Base-by-base conservation (phyloP, 805 yeast genomes). In the Metschnikowia baotianmanensis region DNA sequence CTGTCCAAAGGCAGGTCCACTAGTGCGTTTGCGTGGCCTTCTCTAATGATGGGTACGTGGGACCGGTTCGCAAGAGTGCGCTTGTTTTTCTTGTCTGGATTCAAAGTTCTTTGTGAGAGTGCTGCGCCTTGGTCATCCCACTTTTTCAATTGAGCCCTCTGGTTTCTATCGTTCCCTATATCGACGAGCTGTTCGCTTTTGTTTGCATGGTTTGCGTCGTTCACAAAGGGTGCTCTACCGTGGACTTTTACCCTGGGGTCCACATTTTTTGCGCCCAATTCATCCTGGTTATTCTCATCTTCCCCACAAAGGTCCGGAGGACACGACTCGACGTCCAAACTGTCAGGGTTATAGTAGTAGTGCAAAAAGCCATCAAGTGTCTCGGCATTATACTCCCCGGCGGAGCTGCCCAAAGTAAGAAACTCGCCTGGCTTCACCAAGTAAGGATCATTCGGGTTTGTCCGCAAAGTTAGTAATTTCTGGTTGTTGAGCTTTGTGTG, bases 401-500 rank as follows among this genome's bases (percentile, higher is more conserved):
- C 34, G 6, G 33, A 26, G 31, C 34, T 40, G 17, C 32, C 55
- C 34, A 58, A 36, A 11, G 55, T 54, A 36, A 67, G 53, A 36
- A 62, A 66, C 46, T 63, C 65, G 3, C 69, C 72, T 7, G 59
- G 58, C 19, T 48, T 51, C 11, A 61, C 48, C 15, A 49, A 28
- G 45, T 66, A 68, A 42, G 53, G 55, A 35, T 63, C 69, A 16
- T 55, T 51, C 11, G 69, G 67, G 32, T 51, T 53, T 0, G 70
- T 61, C 40, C 78, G 52, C 47, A 72, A 61, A 4, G 76, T 59
- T 24, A 66, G 36, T 21, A 72, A 55, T 11, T 54, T 59, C 38
- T 58, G 61, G 42, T 65, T 54, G 15, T 57, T 50, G 38, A 64
- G 58, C 43, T 58, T 62, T 5, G 63, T 50, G 11, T 67, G 69